Base-by-base conservation (phyloP, 495 filamentous ascomycete genomes). In the Pyrenopolyporus hunteri region DNA sequence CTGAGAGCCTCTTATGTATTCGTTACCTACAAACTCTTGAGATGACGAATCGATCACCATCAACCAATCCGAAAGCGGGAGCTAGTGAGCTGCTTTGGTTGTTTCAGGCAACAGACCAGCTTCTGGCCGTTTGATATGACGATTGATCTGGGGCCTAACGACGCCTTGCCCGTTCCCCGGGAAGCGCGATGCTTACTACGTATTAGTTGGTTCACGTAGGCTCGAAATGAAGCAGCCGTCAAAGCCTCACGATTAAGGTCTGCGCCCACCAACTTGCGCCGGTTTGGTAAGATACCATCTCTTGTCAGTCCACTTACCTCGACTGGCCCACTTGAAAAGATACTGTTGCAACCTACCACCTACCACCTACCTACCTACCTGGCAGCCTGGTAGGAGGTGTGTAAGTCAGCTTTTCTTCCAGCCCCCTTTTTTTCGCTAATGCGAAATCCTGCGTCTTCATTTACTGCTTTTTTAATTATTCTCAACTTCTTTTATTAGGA, bases 401-500 rank as follows among this genome's bases (percentile, higher is more conserved):
- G n/a, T n/a, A n/a, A 35, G 29, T 54, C 49, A 59, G 49, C 49
- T 33, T 53, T 42, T 35, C 44, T 57, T 49, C 36, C 9, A 28
- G 2, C 23, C 26, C 25, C 35, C 43, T 23, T 14, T 43, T 17
- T 52, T 40, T 42, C 20, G 23, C 50, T 39, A 56, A 59, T 44
- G 43, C 55, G 20, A 56, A 60, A 51, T 35, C 39, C 35, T 61
- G 63, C 51, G 39, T 60, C 32, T 42, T 48, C 45, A 46, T 39
- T 31, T 54, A 36, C 42, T 64, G 11, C 52, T 22, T 52, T 57
- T 35, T 26, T 28, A 32, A 32, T 59, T 53, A 31, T 46, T 39
- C 48, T 56, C 45, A 33, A 53, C 44, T 61, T 52, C 63, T 66
- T 66, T 66, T 60, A 66, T 66, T 66, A 66, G 52, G 52, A 57